phyloP scores from a whole-genome alignment of 2,329 filamentous ascomycete genomes.

The Ophiostoma australiae region DNA sequence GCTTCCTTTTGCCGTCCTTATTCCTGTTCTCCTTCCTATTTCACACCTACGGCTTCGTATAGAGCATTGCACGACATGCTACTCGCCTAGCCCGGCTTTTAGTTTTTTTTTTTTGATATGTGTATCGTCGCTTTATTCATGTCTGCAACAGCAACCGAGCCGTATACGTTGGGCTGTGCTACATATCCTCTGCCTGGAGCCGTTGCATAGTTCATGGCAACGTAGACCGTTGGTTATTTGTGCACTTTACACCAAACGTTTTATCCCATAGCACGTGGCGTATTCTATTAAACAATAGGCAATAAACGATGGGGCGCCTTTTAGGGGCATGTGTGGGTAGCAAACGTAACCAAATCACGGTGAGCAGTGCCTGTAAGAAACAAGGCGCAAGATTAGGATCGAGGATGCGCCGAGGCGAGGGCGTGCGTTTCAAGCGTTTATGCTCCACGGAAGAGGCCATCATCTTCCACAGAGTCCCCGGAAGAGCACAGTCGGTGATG shows the following conservation, averaged over 20 bases:
- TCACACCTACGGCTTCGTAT: not conserved
- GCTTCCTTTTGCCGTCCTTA: not conserved
- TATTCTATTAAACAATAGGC: not conserved
- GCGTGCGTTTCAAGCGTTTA: not conserved
- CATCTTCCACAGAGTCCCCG: not conserved
- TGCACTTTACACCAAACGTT: not conserved
- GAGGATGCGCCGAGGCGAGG: not conserved
- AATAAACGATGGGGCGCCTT: not conserved
- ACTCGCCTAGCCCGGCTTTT: not conserved
- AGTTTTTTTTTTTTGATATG: not conserved
- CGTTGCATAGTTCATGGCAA: no score
- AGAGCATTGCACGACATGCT: not conserved
- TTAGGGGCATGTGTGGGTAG: not conserved
- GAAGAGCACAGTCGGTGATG: not conserved
- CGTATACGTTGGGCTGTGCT: not conserved
- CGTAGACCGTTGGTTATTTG: not conserved
- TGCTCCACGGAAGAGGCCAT: not conserved
- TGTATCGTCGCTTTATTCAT: no score
- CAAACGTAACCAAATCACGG: not conserved
- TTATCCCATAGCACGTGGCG: not conserved
- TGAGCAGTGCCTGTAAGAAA: not conserved
- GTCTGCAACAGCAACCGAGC: not conserved
- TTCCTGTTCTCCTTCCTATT: not conserved
- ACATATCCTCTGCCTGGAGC: not conserved
- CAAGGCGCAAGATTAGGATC: not conserved